Percentiles rank a stretch among this genome's conserved stretches.
phyloP scores from a whole-genome alignment of 306 rosid genomes.

The Castanea mollissima region DNA sequence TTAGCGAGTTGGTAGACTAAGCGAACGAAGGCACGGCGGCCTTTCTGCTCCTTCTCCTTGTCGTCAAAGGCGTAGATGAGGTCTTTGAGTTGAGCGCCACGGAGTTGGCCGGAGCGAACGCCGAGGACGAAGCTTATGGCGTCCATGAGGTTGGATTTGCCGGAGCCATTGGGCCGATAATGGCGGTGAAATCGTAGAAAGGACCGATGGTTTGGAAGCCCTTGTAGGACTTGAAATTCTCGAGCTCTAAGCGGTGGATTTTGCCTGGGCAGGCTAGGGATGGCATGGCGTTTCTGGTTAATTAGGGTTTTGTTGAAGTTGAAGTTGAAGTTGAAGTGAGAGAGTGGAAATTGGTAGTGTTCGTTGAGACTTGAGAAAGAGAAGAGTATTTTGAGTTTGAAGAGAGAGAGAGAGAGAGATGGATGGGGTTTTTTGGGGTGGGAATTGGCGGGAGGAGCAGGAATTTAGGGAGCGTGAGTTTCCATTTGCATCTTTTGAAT shows the following conservation, averaged over 20 bases:
- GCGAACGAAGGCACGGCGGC: slow-evolving; percentile 80
- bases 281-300: slow-evolving; percentile 57
- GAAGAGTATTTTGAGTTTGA: background rate
- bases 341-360: background rate
- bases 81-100: slow-evolving; percentile 96
- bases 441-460: slow-evolving; percentile 41
- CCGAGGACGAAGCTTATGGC: slow-evolving; percentile 99
- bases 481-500: background rate
- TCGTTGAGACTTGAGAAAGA: background rate
- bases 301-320: background rate
- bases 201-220: slow-evolving; percentile 88
- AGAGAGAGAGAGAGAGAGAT: background rate
- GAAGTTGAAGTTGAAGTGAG: background rate
- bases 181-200: slow-evolving; percentile 90
- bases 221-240: slow-evolving; percentile 95
- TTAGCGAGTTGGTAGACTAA: slow-evolving; percentile 73
- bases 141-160: slow-evolving; percentile 98
- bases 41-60: slow-evolving; percentile 85
- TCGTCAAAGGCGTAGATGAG: slow-evolving; percentile 90
- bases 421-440: background rate
- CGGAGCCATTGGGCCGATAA: slow-evolving; percentile 94
- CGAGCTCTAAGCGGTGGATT: slow-evolving; percentile 82
- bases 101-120: slow-evolving; percentile 88
- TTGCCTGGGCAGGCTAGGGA: slow-evolving; percentile 76
- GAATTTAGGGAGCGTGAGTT: background rate